Evolutionary conservation across 2,329 filamentous ascomycete genomes (phyloP).

Genomic region (Colletotrichum orbiculare): DNA sequence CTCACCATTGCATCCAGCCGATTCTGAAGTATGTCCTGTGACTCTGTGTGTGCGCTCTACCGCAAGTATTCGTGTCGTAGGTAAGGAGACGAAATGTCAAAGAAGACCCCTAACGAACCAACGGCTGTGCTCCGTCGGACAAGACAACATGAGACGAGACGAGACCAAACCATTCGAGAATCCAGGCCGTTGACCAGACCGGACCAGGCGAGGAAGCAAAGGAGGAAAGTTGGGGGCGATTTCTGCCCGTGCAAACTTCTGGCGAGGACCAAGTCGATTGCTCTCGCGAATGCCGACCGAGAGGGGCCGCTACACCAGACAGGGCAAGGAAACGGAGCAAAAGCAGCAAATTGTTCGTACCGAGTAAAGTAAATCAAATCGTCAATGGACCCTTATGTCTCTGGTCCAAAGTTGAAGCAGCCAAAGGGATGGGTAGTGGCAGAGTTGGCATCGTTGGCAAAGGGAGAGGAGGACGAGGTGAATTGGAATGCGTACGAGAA

Average conservation of each 20-base stretch:
- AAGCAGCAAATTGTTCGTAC: too few species aligned
- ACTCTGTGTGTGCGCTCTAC: too few species aligned
- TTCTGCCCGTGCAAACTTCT: slow-evolving; percentile 14
- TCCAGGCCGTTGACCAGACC: neutral
- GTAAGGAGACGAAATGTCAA: neutral
- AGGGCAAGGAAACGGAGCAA: too few species aligned
- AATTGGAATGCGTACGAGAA: slow-evolving; percentile 24
- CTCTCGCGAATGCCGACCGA: slow-evolving; percentile 14
- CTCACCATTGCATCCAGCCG: slow-evolving; percentile 2
- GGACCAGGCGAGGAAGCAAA: neutral
- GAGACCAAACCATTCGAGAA: neutral
- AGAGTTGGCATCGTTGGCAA: neutral
- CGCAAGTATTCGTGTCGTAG: too few species aligned
- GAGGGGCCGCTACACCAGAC: slow-evolving; percentile 1
- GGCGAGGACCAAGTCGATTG: neutral
- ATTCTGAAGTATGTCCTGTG: too few species aligned
- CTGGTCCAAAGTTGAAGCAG: too few species aligned
- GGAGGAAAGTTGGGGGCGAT: slow-evolving; percentile 25
- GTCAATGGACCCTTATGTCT: too few species aligned
- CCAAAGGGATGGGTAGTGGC: neutral
- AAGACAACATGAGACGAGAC: too few species aligned
- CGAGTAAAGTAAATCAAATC: too few species aligned
- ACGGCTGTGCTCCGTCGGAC: too few species aligned
- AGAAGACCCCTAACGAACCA: neutral
- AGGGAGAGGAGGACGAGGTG: slow-evolving; percentile 2